A percentile compares a stretch with the other conserved stretches of the same genome.
Evolutionary conservation across 768 basidiomycete genomes (phyloP).

Genomic region (Mycena albidolilacea): DNA sequence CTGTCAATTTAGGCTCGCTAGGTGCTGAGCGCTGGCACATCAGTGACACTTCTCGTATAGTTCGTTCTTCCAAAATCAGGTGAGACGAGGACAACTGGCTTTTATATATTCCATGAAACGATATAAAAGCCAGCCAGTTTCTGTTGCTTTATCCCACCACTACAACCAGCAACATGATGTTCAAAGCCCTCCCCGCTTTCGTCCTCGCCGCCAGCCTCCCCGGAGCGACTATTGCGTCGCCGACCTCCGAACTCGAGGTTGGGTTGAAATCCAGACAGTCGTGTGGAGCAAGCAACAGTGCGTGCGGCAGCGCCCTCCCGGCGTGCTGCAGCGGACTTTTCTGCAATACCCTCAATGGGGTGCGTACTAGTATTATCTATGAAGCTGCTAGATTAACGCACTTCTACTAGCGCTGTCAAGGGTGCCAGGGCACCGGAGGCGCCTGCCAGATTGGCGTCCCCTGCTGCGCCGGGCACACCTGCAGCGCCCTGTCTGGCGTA

Average conservation of each 20-base stretch:
- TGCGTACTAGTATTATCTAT: background rate
- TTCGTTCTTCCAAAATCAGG: background rate
- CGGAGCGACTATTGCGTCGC: constrained; percentile 1
- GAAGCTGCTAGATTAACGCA: background rate
- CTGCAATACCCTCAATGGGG: constrained; percentile 4
- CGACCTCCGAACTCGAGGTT: background rate
- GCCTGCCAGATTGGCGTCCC: constrained; percentile 1
- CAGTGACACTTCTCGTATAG: background rate
- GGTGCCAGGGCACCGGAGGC: background rate
- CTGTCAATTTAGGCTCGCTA: background rate
- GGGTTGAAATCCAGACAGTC: background rate
- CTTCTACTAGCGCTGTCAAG: constrained; percentile 4
- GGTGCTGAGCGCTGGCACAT: background rate
- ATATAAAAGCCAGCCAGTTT: constrained; percentile 4
- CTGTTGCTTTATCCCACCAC: background rate
- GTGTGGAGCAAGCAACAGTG: background rate
- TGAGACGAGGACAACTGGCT: background rate
- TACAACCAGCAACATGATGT: background rate
- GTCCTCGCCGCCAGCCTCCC: constrained; percentile 1
- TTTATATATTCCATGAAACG: background rate
- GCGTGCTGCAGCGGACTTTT: constrained; percentile 1
- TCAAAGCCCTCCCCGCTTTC: constrained; percentile 2
- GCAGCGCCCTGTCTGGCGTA: background rate
- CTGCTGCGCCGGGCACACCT: background rate
- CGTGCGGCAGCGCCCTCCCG: background rate